Conservation (phyloP, 345 rosid genomes). For the Eucalyptus polyanthemos region DNA sequence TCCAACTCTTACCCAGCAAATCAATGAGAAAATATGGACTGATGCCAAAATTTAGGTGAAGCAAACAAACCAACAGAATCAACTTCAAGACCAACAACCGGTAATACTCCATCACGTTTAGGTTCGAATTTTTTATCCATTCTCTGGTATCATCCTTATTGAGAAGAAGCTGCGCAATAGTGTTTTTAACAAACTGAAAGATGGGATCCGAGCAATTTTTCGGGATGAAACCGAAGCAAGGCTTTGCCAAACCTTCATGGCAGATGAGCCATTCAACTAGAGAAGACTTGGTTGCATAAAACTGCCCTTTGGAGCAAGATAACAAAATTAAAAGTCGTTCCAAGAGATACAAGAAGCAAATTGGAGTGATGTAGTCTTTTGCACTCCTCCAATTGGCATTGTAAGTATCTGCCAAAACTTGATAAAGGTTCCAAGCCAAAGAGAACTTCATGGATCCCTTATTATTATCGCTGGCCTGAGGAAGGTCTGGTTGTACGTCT, state of each 20-base stretch:
- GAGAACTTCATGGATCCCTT: not conserved
- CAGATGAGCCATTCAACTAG: slow-evolving; percentile 25
- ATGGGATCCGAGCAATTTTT: not conserved
- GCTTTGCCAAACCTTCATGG: not conserved
- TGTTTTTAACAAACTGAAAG: not conserved
- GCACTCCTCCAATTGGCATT: slow-evolving; percentile 10
- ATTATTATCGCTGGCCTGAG: not conserved
- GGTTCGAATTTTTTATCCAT: slow-evolving; percentile 4
- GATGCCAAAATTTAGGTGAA: slow-evolving; percentile 15
- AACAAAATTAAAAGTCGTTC: slow-evolving; percentile 21
- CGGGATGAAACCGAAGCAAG: not conserved
- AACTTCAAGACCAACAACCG: slow-evolving; percentile 14
- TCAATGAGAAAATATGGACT: not conserved
- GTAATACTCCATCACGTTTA: not conserved
- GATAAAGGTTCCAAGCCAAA: slow-evolving; percentile 1
- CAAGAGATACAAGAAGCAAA: slow-evolving; percentile 29
- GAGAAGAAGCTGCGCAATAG: not conserved
- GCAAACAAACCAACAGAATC: slow-evolving; percentile 12
- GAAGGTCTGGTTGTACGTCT: not conserved
- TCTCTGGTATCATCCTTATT: not conserved
- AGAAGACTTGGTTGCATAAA: slow-evolving; percentile 8
- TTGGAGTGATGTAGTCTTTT: slow-evolving; percentile 18
- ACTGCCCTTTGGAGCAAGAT: not conserved
- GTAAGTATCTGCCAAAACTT: slow-evolving; percentile 13
- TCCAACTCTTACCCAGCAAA: not conserved